Evolutionary conservation across 2,329 filamentous ascomycete species (phyloP).

Genomic region (Cercospora nicotianae): DNA sequence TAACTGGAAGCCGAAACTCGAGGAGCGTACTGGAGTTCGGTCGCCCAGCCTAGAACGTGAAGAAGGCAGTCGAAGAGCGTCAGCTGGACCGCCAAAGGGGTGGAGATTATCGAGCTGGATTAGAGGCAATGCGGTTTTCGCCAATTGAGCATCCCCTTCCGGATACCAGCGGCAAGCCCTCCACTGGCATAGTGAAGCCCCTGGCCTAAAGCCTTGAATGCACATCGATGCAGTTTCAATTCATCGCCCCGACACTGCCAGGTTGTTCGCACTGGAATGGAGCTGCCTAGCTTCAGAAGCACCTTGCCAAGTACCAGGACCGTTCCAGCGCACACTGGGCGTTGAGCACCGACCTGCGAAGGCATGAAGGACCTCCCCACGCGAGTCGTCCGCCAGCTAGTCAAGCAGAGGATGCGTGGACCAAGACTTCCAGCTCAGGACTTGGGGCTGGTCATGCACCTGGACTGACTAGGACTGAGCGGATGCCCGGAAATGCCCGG

Average conservation of each 20-base stretch:
- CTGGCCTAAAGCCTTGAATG: not conserved
- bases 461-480: not conserved
- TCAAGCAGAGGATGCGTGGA: not conserved
- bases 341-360: not conserved
- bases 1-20: slow-evolving; percentile 54
- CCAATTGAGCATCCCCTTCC: not conserved
- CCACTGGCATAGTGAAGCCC: not conserved
- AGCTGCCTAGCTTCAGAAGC: not conserved
- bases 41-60: slow-evolving; percentile 33
- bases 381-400: not conserved
- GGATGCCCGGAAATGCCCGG: not conserved
- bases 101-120: slow-evolving; percentile 32
- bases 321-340: not conserved
- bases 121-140: slow-evolving; percentile 9
- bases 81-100: slow-evolving; percentile 11
- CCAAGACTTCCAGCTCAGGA: not conserved
- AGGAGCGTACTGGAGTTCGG: slow-evolving; percentile 33
- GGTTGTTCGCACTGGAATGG: not conserved
- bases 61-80: slow-evolving; percentile 15
- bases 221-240: not conserved
- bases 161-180: not conserved
- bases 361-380: not conserved
- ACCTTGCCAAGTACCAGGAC: not conserved
- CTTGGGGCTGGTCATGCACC: not conserved
- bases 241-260: not conserved